Base-by-base conservation (phyloP, 2,329 filamentous ascomycete genomes). In the Pyrenochaeta sp. region DNA sequence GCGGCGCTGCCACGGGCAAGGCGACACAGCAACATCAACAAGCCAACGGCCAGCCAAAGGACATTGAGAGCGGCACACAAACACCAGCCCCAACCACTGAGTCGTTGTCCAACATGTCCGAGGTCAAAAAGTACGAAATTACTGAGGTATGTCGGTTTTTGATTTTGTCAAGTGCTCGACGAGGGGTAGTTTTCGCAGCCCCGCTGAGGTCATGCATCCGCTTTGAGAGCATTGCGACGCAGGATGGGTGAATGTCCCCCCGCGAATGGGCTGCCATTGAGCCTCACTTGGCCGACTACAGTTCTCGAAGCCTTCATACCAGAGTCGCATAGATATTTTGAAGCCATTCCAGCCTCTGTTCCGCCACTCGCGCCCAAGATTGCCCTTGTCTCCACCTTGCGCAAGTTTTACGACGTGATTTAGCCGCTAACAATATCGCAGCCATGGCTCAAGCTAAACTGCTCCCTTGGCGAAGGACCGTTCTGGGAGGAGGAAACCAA, bases 391-490 rank as follows among this genome's bases (percentile, higher is more conserved):
- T 32, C 11, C 35, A 9, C 12, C 2, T 6, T 17, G 37, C n/a
- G 15, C 4, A 17, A 15, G 14, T 18, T 4, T 15, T 12, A 15
- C 31, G 39, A 4, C 9, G 32, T 20, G 21, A 37, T 9, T 32
- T n/a, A n/a, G n/a, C n/a, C 7, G 35, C 65, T 68, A 12, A 68
- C 48, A 12, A 49, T 18, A 2, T 30, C 20, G 23, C 39, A 81
- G 73, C 80, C 80, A 40, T 84, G 79, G 68, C 81, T 93, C 57
- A 79, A 87, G 62, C 77, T 85, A 49, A 82, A 85, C 61, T 91
- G 89, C 77, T 80, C 78, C 12, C 82, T 93, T 27, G 89, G 88
- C 60, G 90, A 94, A 75, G 90, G 85, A 0, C 90, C 90, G 1
- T 91, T 87, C 77, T 91, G 87, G 78, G 89, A 92, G 73, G 79